Conservation (phyloP, 116 monocot species). For the Thalassia testudinum region DNA sequence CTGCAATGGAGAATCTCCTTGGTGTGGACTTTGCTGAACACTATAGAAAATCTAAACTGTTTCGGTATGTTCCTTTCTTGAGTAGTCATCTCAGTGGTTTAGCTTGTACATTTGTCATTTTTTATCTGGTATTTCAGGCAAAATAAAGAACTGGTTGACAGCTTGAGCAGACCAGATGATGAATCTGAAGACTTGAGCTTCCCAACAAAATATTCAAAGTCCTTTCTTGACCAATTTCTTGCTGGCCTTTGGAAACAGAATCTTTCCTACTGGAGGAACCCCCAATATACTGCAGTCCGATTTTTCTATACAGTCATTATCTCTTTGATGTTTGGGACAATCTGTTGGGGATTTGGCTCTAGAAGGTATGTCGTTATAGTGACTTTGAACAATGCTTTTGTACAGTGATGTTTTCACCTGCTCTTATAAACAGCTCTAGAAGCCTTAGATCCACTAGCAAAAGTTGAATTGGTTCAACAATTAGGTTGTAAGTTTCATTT, state of each 20-base stretch:
- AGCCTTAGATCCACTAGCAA: too few species aligned
- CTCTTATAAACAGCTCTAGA: too few species aligned
- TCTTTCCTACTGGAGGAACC: slow-evolving; percentile 99
- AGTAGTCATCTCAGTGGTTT: not conserved
- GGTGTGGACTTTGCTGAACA: slow-evolving; percentile 84
- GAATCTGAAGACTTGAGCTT: slow-evolving; percentile 76
- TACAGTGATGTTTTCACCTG: too few species aligned
- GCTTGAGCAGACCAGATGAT: slow-evolving; percentile 48
- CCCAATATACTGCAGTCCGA: slow-evolving; percentile 96
- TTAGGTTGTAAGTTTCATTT: too few species aligned
- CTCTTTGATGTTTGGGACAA: slow-evolving; percentile 98
- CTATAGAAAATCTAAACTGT: slow-evolving; percentile 70
- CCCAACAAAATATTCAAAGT: slow-evolving; percentile 75
- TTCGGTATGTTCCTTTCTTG: slow-evolving; percentile 33
- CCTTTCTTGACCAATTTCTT: slow-evolving; percentile 57
- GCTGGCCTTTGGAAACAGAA: slow-evolving; percentile 99
- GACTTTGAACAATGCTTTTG: too few species aligned
- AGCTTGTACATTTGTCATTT: not conserved
- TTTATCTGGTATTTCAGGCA: slow-evolving; percentile 27
- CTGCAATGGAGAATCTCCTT: slow-evolving; percentile 54
- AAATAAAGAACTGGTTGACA: slow-evolving; percentile 73
- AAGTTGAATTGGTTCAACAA: too few species aligned
- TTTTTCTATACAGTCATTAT: slow-evolving; percentile 95
- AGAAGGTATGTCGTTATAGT: slow-evolving; percentile 39
- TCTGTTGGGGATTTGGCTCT: slow-evolving; percentile 96